Evolutionary conservation across 305 asterid genomes (phyloP), one percentile per base, ranked within the genome.

Genomic region (Fraxinus xanthoxyloides): DNA sequence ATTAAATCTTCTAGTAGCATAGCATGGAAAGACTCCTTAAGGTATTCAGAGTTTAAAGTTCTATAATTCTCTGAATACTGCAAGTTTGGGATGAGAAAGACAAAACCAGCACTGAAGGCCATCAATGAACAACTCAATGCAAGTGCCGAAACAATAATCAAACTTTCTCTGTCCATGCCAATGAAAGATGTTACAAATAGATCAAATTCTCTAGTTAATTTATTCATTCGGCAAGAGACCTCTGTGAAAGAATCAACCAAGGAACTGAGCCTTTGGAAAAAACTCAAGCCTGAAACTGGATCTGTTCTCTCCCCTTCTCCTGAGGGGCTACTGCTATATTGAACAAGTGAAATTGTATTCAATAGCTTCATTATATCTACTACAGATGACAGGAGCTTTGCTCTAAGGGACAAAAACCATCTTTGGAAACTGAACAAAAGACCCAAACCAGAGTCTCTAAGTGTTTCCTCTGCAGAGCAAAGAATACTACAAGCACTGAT

Each of bases 121-220:
- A 96, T 78, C 36, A 94, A 77, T n/a, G 98, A 96, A 88, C 98
- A 96, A 87, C 92, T 80, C 84, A 90, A 80, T 36, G 98, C 95
- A 82, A 94, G 90, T 21, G 88, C 86, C 8, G 94, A 93, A 84
- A 96, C 80, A 69, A 86, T 82, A 88, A 54, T 82, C 81, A 82
- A 77, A 85, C 95, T 92, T 74, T 85, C 85, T 81, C 84, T 85
- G 86, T 91, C 98, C 89, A 92, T 90, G 79, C 89, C 95, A 78
- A 84, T 72, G 84, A 87, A 90, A 82, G 97, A 90, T 15, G 80
- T 32, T 82, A 86, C 82, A 21, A 96, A 85, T 19, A 96, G 82
- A 85, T 96, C 99, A 46, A 84, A 90, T 86, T 94, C 98, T 46
- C 76, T 87, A 69, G 93, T 95, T 75, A 93, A 84, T 79, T 85